Percentiles rank a stretch among this genome's conserved stretches.
These are phyloP conservation scores for Apiospora hydei DNA, from an alignment of 2,329 filamentous ascomycete species.

Conservation along the genomic window DNA sequence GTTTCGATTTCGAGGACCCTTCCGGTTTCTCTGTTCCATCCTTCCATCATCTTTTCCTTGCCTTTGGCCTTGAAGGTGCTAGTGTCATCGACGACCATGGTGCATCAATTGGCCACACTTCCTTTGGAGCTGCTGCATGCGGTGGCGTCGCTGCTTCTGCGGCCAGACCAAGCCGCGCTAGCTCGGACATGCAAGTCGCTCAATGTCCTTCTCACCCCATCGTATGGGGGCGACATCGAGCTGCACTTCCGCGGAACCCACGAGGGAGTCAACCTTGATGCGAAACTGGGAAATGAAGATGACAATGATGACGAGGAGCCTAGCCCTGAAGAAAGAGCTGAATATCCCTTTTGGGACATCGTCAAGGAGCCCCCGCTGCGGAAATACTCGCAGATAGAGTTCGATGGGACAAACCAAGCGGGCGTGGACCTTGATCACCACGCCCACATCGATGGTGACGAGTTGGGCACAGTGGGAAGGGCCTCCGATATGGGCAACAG, in stretches of 20 bases:
- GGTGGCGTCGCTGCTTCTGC: constrained; percentile 1
- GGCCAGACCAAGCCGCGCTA: constrained; percentile 24
- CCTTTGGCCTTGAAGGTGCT: not conserved
- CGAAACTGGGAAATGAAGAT: not conserved
- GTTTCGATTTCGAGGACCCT: too few species aligned
- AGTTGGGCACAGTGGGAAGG: not conserved
- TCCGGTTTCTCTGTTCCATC: not conserved
- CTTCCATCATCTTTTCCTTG: too few species aligned
- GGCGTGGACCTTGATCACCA: not conserved
- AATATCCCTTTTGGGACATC: constrained; percentile 1
- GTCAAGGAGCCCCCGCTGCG: not conserved
- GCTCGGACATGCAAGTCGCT: constrained; percentile 24
- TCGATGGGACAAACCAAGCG: not conserved
- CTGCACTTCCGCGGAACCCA: constrained; percentile 24
- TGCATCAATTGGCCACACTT: not conserved
- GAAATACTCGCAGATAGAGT: not conserved
- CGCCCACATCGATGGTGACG: not conserved
- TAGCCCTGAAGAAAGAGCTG: too few species aligned
- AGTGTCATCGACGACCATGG: not conserved
- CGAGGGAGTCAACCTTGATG: constrained; percentile 23
- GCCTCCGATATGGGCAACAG: not conserved
- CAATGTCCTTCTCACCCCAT: constrained; percentile 22
- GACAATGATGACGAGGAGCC: not conserved
- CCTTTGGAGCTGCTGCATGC: constrained; percentile 7
- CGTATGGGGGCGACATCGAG: constrained; percentile 25